Evolutionary conservation across 2,329 filamentous ascomycete genomes (phyloP), one percentile per base, ranked within the genome.

Genomic region (Chaetomium olivaceum): DNA sequence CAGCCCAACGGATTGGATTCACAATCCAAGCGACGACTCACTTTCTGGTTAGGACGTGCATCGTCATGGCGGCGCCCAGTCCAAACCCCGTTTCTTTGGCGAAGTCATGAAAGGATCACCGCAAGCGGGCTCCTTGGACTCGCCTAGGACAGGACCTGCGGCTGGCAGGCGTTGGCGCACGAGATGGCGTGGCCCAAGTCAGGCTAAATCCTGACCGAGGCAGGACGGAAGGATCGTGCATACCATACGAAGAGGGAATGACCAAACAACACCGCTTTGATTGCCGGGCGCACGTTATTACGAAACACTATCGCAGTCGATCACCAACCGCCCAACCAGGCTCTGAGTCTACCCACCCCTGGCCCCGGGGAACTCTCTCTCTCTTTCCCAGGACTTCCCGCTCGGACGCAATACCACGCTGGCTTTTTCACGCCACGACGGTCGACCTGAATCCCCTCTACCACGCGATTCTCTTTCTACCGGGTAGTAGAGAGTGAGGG

Each of bases 1-100:
- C 61, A 64, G 36, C 50, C 14, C 25, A 48, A 66, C 52, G 67
- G 63, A 59, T 65, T 31, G 67, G 63, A 59, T 65, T 31, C 31
- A 27, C 27, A 36, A 9, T 8, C 23, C 27, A 23, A 8, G 48
- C 31, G 48, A 48, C 36, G n/a, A 12, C 46, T 51, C 43, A n/a
- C 48, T 29, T 43, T 27, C 14, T n/a, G 21, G 43, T 19, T 48
- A 61, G 25, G 46, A 8, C 31, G 43, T 58, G 61, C 62, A 36
- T 57, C 58, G 33, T 58, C 39, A 43, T 43, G 16, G 39, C 31
- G 12, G 12, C 33, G 16, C 54, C n/a, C 12, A 19, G n/a, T 36
- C 54, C 54, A 39, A 36, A 12, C 16, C 54, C 5, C 50, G 14
- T 16, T 23, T 25, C 50, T 25, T 54, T 12, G 51, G 52, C 27